A percentile compares a stretch with the other conserved stretches of the same genome.
Conservation (phyloP, 495 filamentous ascomycete genomes). For the Penicillium longicatenatum region DNA sequence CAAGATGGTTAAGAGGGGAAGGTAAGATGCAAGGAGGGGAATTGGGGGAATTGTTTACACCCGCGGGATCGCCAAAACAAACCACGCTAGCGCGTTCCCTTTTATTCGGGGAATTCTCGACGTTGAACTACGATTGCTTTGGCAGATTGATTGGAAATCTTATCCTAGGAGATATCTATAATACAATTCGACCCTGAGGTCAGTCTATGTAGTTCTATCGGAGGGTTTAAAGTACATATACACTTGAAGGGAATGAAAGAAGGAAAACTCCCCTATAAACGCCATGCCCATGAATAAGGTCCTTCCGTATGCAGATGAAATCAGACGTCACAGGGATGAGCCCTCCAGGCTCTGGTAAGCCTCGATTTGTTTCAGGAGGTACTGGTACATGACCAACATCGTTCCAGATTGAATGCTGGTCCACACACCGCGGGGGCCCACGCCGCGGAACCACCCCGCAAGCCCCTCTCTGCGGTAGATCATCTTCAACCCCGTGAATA, state of each 20-base stretch:
- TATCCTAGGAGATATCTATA: background rate
- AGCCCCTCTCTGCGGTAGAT: slow-evolving; percentile 90
- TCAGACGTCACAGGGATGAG: slow-evolving; percentile 25
- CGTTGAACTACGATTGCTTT: too few species aligned
- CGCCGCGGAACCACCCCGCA: slow-evolving; percentile 89
- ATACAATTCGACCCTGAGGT: background rate
- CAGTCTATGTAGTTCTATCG: slow-evolving; percentile 1
- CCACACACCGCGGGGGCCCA: slow-evolving; percentile 94
- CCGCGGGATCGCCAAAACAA: slow-evolving; percentile 36
- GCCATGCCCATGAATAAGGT: slow-evolving; percentile 29
- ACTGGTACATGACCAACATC: slow-evolving; percentile 96
- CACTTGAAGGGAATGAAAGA: background rate
- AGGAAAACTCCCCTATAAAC: slow-evolving; percentile 23
- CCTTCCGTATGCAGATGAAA: slow-evolving; percentile 17
- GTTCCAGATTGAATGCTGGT: slow-evolving; percentile 95
- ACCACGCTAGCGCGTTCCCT: slow-evolving; percentile 31
- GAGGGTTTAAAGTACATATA: background rate
- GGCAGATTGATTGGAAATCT: too few species aligned
- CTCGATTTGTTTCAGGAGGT: slow-evolving; percentile 76
- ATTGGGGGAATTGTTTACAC: slow-evolving; percentile 33
- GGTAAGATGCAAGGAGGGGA: slow-evolving; percentile 29
- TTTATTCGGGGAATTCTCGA: background rate
- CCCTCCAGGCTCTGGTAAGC: slow-evolving; percentile 37
- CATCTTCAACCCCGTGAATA: slow-evolving; percentile 78
- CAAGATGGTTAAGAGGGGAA: slow-evolving; percentile 15